A percentile compares a stretch with the other conserved stretches of the same genome.
Evolutionary conservation across 495 filamentous ascomycete species (phyloP).

Genomic region (Aspergillus ellipticus): DNA sequence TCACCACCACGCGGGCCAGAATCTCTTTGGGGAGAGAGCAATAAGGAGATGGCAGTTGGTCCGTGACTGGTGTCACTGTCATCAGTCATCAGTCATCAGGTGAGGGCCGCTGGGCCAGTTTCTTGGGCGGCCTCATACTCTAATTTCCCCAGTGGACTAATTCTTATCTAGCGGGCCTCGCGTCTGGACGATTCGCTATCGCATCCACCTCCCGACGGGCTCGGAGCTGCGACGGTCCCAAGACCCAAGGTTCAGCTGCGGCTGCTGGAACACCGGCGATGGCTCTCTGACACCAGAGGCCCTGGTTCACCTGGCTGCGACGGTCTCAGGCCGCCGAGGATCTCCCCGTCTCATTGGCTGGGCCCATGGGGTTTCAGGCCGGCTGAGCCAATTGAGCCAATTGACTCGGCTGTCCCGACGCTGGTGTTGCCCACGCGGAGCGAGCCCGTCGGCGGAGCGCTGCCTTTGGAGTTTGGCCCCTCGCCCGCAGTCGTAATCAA

Average conservation of each 20-base stretch:
- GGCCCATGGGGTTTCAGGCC: constrained; percentile 11
- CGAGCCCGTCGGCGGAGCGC: neutral
- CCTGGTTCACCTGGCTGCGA: too few relatives aligned
- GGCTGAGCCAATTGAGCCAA: constrained; percentile 32
- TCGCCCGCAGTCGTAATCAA: constrained; percentile 9
- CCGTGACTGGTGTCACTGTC: neutral
- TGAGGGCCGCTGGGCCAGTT: neutral
- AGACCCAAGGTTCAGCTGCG: neutral
- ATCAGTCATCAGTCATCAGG: too few relatives aligned
- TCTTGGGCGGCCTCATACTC: neutral
- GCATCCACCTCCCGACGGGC: neutral
- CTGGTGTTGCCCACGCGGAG: neutral
- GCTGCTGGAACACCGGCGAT: too few relatives aligned
- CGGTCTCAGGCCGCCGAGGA: neutral
- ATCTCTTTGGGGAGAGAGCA: neutral
- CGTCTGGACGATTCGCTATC: neutral
- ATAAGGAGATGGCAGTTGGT: neutral
- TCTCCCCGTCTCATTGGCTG: neutral
- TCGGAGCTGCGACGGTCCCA: neutral
- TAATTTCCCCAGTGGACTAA: neutral
- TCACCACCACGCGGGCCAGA: neutral
- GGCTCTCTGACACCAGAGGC: neutral
- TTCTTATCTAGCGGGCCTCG: neutral
- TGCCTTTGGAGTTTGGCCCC: constrained; percentile 2
- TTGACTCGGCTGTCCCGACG: constrained; percentile 2